Conservation (phyloP, 768 basidiomycete species). For the Pleurotus sapidus region DNA sequence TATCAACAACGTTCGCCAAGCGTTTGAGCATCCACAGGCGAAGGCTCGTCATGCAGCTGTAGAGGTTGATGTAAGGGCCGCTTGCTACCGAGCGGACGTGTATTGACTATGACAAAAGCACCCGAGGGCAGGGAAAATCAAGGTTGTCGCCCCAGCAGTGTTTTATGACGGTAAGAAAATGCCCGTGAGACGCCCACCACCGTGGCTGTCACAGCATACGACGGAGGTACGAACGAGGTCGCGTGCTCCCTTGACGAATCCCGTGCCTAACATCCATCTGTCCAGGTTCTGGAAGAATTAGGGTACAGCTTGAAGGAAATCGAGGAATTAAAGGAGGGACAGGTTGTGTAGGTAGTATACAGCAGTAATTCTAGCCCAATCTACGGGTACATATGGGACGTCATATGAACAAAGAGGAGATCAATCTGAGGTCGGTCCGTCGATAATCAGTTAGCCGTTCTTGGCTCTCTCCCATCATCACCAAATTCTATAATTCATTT, state of each 20-base stretch:
- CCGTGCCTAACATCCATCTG: not conserved
- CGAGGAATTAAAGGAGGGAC: slow-evolving; percentile 2
- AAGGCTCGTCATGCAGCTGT: slow-evolving; percentile 70
- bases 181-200: slow-evolving; percentile 72
- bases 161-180: slow-evolving; percentile 79
- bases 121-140: slow-evolving; percentile 71
- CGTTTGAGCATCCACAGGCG: slow-evolving; percentile 87
- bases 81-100: slow-evolving; percentile 16
- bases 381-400: not conserved
- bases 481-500: not conserved
- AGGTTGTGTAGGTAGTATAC: not conserved
- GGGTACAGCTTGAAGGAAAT: slow-evolving; percentile 17
- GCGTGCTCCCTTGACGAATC: slow-evolving; percentile 7
- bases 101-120: slow-evolving; percentile 42
- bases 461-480: slow-evolving; percentile 8
- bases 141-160: slow-evolving; percentile 79
- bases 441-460: slow-evolving; percentile 8
- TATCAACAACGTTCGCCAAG: slow-evolving; percentile 88
- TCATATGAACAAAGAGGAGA: slow-evolving; percentile 1
- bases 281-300: slow-evolving; percentile 43
- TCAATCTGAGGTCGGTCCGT: slow-evolving; percentile 8
- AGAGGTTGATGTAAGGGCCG: slow-evolving; percentile 70
- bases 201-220: slow-evolving; percentile 87
- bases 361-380: not conserved
- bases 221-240: slow-evolving; percentile 45